Evolutionary conservation across 2,329 filamentous ascomycete genomes (phyloP).

Genomic region (Cercospora nicotianae): DNA sequence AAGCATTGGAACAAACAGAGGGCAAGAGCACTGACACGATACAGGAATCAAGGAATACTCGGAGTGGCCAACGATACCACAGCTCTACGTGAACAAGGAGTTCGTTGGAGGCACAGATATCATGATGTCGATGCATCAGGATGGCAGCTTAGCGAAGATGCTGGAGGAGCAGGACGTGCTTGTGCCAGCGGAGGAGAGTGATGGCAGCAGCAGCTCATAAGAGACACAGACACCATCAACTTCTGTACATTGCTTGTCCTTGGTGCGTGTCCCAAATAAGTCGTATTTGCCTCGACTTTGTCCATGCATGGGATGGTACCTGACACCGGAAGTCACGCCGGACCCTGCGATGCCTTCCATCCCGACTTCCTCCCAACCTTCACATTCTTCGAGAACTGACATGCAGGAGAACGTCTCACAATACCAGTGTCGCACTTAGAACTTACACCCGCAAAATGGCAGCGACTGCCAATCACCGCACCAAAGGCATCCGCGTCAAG

Average conservation of each 20-base stretch:
- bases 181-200: slow-evolving; percentile 59
- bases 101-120: slow-evolving; percentile 99
- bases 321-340: neutral
- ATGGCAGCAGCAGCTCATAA: slow-evolving; percentile 21
- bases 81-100: slow-evolving; percentile 92
- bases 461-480: neutral
- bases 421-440: neutral
- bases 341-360: neutral
- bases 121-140: slow-evolving; percentile 94
- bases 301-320: too few relatives aligned
- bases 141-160: slow-evolving; percentile 86
- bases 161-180: slow-evolving; percentile 91
- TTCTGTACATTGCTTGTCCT: slow-evolving; percentile 14
- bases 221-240: slow-evolving; percentile 1
- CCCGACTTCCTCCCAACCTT: neutral
- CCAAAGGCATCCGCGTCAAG: neutral
- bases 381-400: neutral
- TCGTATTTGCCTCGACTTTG: too few relatives aligned
- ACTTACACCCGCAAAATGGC: neutral
- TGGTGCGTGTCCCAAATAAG: neutral
- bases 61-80: slow-evolving; percentile 98
- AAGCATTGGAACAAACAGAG: neutral
- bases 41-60: slow-evolving; percentile 98
- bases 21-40: neutral
- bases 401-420: neutral